phyloP scores from a whole-genome alignment of 768 basidiomycete species.

The Agrocybe chaxingu region DNA sequence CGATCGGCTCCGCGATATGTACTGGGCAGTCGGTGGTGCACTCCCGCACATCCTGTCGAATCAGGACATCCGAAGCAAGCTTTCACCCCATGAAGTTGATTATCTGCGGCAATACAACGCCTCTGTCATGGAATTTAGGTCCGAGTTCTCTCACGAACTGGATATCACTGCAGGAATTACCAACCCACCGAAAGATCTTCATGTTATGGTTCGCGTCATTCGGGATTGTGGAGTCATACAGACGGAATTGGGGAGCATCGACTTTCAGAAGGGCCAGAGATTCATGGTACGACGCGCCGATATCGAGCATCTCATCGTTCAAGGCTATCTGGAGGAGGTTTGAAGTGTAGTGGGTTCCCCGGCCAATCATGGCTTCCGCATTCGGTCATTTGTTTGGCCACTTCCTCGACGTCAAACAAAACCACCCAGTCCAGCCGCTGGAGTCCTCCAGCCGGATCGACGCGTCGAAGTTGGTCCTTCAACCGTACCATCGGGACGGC shows the following conservation, averaged over 20 bases:
- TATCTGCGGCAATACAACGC: constrained; percentile 80
- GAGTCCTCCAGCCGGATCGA: too few relatives aligned
- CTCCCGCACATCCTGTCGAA: constrained; percentile 77
- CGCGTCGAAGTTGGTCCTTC: constrained; percentile 3
- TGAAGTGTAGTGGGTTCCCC: constrained; percentile 17
- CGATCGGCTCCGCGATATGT: constrained; percentile 80
- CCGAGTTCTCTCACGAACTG: constrained; percentile 80
- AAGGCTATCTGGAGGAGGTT: constrained; percentile 90
- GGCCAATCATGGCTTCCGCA: not conserved
- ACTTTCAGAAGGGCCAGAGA: constrained; percentile 86
- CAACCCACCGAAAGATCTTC: constrained; percentile 83
- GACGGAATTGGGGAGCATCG: constrained; percentile 87
- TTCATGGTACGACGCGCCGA: constrained; percentile 87
- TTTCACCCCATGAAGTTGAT: constrained; percentile 50
- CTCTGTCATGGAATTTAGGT: constrained; percentile 79
- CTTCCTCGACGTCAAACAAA: constrained; percentile 18
- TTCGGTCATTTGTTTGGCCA: constrained; percentile 13
- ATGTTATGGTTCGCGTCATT: constrained; percentile 83
- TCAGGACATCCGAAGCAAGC: constrained; percentile 63
- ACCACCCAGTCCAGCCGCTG: too few relatives aligned
- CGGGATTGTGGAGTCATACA: constrained; percentile 90
- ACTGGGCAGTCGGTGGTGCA: constrained; percentile 87
- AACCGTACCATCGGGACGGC: constrained; percentile 1
- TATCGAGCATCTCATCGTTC: constrained; percentile 91
- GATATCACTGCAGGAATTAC: constrained; percentile 85